These are phyloP conservation scores for Harringtonia aguacate DNA, from an alignment of 2,329 filamentous ascomycete genomes.

Conservation along the genomic window DNA sequence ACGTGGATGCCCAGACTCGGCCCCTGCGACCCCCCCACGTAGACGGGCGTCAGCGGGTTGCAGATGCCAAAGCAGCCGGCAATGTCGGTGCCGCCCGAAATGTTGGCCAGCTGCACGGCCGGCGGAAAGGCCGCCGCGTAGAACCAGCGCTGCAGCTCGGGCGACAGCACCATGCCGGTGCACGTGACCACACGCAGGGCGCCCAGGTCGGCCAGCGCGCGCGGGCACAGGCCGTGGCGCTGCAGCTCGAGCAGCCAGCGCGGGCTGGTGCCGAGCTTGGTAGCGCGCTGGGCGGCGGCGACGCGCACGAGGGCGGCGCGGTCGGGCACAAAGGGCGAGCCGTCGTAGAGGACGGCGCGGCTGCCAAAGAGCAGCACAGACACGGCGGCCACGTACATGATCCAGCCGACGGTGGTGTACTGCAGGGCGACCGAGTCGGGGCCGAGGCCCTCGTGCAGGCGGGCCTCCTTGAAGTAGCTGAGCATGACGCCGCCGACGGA, in stretches of 20 bases:
- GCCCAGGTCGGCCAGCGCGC: constrained; percentile 49
- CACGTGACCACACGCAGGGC: constrained; percentile 51
- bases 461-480: constrained; percentile 45
- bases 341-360: constrained; percentile 66
- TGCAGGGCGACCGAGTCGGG: constrained; percentile 35
- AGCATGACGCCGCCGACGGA: constrained; percentile 55
- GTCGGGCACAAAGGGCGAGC: constrained; percentile 67
- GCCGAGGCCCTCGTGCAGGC: constrained; percentile 32
- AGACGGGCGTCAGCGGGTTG: constrained; percentile 60
- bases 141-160: constrained; percentile 71
- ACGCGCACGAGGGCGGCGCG: constrained; percentile 51
- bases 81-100: constrained; percentile 70
- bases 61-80: constrained; percentile 50
- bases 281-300: constrained; percentile 52
- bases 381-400: constrained; percentile 68
- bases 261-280: constrained; percentile 65
- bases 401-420: constrained; percentile 68
- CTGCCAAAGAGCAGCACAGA: constrained; percentile 48
- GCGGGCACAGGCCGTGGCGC: constrained; percentile 51
- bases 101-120: constrained; percentile 57
- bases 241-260: constrained; percentile 66
- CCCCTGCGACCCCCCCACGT: constrained; percentile 43
- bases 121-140: constrained; percentile 56
- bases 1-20: constrained; percentile 37
- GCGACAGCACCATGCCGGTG: constrained; percentile 74